phyloP scores from a whole-genome alignment of 2,329 filamentous ascomycete genomes.

The Penicillium sp. region DNA sequence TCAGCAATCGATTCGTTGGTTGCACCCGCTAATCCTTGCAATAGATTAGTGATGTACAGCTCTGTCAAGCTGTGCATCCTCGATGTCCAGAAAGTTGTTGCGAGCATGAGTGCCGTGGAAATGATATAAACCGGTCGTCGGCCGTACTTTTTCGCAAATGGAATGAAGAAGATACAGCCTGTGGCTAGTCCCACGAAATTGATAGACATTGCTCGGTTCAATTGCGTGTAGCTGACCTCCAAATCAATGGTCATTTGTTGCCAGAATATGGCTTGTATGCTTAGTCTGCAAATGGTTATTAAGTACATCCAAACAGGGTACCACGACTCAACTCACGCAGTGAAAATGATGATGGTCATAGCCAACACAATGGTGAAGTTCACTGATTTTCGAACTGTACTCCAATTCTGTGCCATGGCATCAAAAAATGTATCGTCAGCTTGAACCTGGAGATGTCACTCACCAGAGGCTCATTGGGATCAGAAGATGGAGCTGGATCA shows the following conservation, averaged over 20 bases:
- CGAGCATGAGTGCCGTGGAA: slow-evolving; percentile 45
- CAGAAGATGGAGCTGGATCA: slow-evolving; percentile 38
- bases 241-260: slow-evolving; percentile 50
- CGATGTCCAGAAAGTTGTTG: slow-evolving; percentile 45
- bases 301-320: not conserved
- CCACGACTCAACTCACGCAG: slow-evolving; percentile 27
- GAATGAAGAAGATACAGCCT: slow-evolving; percentile 51
- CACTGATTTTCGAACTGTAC: slow-evolving; percentile 40
- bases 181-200: slow-evolving; percentile 48
- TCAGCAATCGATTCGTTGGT: slow-evolving; percentile 45
- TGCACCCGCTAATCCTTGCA: slow-evolving; percentile 43
- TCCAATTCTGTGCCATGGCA: slow-evolving; percentile 44
- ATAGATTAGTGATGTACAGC: slow-evolving; percentile 47
- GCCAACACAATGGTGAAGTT: slow-evolving; percentile 47
- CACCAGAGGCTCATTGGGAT: slow-evolving; percentile 38
- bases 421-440: not conserved
- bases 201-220: slow-evolving; percentile 52
- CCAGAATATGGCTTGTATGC: slow-evolving; percentile 49
- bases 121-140: slow-evolving; percentile 50
- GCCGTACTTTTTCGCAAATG: slow-evolving; percentile 51
- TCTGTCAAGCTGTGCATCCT: slow-evolving; percentile 45
- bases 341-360: slow-evolving; percentile 48
- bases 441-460: not conserved
- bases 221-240: slow-evolving; percentile 40
- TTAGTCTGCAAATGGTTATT: slow-evolving; percentile 25